Evolutionary conservation across 306 rosid species (phyloP), one percentile per base, ranked within the genome.

Genomic region (Begonia loranthoides): DNA sequence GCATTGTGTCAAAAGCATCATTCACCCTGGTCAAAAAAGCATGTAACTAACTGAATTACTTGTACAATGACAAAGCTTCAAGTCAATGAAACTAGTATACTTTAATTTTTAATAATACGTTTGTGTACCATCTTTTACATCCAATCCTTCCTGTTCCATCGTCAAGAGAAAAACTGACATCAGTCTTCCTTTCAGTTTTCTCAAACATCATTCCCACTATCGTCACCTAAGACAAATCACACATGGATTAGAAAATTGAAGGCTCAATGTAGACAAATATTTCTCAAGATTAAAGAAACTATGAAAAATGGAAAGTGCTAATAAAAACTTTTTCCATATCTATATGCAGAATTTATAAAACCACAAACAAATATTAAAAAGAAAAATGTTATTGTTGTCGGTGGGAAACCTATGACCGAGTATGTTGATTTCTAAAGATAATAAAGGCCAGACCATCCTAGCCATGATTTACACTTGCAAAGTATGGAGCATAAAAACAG

Each of bases 61-160:
- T n/a, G 6, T 11, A 43, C 13, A 7, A 9, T 10, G 3, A 11
- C 47, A 43, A 43, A 43, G 15, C 2, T 2, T 13, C 14, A 11
- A 5, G 47, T 43, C 13, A 43, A 3, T 43, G 47, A 11, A 10
- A 43, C 2, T 43, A 10, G 13, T 11, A 3, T n/a, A 43, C n/a
- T 49, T 17, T 13, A 24, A 0, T 16, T 44, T 13, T 58, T 15
- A 28, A 13, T 17, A 17, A 36, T 40, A 24, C 14, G 41, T 13
- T 16, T n/a, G 17, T 12, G 41, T 82, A 90, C 95, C 99, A 90
- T 90, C 99, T 90, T 70, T 77, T 73, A 47, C 95, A 82, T 45
- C 62, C 73, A 43, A 90, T 78, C 36, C 79, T 70, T 24, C 99
- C 99, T 1, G 95, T 90, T 65, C 99, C 99, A 57, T 90, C 99